phyloP scores from a whole-genome alignment of 257 asterid genomes.

The Parsonsia alboflavescens region DNA sequence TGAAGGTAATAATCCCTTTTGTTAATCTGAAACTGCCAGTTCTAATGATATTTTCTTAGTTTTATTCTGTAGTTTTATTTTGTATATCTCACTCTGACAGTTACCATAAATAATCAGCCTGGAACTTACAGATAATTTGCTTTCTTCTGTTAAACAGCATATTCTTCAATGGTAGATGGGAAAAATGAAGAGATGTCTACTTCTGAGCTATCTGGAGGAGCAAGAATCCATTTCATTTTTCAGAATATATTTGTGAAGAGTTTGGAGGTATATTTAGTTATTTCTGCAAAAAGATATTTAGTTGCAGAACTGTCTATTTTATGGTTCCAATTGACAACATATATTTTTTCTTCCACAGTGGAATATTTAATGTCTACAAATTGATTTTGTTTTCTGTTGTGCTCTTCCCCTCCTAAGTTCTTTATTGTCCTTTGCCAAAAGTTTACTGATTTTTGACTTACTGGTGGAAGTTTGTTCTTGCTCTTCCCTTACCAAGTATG shows the following conservation, averaged over 20 bases:
- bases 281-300: background rate
- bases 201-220: conserved; percentile 92
- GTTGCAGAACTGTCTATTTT: background rate
- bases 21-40: background rate
- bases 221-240: conserved; percentile 93
- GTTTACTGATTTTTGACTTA: too few relatives aligned
- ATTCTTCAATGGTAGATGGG: conserved; percentile 90
- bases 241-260: conserved; percentile 82
- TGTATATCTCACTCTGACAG: background rate
- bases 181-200: conserved; percentile 92
- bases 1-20: conserved; percentile 52
- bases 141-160: conserved; percentile 51
- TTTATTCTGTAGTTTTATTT: background rate
- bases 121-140: background rate
- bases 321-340: background rate
- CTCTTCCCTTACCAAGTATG: too few relatives aligned
- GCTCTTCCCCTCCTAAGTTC: background rate
- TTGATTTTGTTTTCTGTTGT: background rate
- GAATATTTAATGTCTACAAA: background rate
- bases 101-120: background rate
- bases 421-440: background rate
- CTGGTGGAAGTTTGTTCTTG: background rate
- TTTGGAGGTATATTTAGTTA: conserved; percentile 68
- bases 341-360: background rate
- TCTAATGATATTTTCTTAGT: background rate